Base-by-base conservation (phyloP, 2,329 filamentous ascomycete genomes). In the Chrysoporthe deuterocubensis region DNA sequence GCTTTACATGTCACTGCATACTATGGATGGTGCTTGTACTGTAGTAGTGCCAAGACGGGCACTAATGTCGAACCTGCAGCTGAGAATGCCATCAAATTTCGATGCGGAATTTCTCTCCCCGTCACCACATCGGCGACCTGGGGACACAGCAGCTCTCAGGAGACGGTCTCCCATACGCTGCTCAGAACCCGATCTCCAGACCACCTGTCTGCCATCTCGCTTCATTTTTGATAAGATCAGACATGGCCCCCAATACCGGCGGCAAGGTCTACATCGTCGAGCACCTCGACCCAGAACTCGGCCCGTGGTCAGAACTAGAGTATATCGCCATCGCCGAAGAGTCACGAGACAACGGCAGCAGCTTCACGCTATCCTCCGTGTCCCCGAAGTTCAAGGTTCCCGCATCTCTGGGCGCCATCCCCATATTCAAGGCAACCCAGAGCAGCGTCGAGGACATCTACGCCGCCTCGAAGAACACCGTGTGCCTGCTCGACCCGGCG, bases 201-300 rank as follows among this genome's bases (percentile, higher is more conserved):
- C 32, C 5, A 14, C 4, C 7, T 54, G 48, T 21, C 13, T 54
- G 11, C 26, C 50, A 34, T 32, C 26, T 54, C 48, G 13, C 9
- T 14, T 52, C 18, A 11, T 48, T 2, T 18, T 26, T 16, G 8
- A 37, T 16, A 37, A 13, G 5, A 16, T 48, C 32, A 57, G 14
- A 65, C 11, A 69, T 69, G 68, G 52, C 66, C 57, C 84, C 84
- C 81, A 74, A 79, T 26, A 70, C 76, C 54, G 72, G 71, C 21
- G 77, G 78, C 72, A 92, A 94, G 80, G 94, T 89, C 56, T 97
- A 96, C 81, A 92, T 98, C 75, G 94, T 98, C 74, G 95, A 98
- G 83, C 95, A 99, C 80, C 89, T 99, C 72, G 96, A 99, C 81
- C 90, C 92, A 52, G 96, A 99, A 80, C 86, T 99, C 42, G 96